phyloP scores from a whole-genome alignment of 73 alveolate genomes.

The Blepharisma japonicum region DNA sequence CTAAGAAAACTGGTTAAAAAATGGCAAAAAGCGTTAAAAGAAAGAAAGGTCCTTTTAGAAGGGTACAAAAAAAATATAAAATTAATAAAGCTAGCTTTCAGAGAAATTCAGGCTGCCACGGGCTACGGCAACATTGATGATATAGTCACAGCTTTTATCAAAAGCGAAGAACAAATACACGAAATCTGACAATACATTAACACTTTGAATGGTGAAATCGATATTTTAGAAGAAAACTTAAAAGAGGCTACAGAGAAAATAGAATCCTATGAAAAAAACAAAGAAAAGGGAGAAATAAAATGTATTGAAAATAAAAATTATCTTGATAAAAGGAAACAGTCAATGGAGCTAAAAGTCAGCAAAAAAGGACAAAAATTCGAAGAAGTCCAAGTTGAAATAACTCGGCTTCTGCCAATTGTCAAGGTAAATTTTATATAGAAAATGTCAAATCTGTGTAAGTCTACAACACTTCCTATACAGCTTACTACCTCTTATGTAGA shows the following conservation, averaged over 20 bases:
- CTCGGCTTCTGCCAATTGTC: not conserved
- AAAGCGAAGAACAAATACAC: conserved; percentile 23
- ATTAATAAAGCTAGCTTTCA: not conserved
- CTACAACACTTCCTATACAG: too few relatives aligned
- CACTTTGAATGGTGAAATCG: conserved; percentile 11
- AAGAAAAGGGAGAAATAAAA: not conserved
- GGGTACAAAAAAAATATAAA: not conserved
- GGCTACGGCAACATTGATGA: conserved; percentile 17
- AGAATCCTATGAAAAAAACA: not conserved
- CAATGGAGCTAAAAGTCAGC: not conserved
- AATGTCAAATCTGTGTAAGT: too few relatives aligned
- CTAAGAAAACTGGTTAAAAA: too few relatives aligned
- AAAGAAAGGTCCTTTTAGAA: not conserved
- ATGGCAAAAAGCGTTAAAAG: not conserved
- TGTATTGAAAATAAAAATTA: not conserved
- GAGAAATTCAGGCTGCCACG: not conserved
- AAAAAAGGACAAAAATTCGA: not conserved
- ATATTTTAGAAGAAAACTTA: not conserved
- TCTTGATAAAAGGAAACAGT: not conserved
- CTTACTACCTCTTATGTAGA: too few relatives aligned
- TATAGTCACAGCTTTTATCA: conserved; percentile 25
- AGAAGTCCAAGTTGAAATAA: not conserved
- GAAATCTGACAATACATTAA: not conserved
- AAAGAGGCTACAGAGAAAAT: not conserved
- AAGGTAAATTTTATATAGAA: too few relatives aligned